Conservation (phyloP, 495 filamentous ascomycete genomes). For the Penicillium manginii region DNA sequence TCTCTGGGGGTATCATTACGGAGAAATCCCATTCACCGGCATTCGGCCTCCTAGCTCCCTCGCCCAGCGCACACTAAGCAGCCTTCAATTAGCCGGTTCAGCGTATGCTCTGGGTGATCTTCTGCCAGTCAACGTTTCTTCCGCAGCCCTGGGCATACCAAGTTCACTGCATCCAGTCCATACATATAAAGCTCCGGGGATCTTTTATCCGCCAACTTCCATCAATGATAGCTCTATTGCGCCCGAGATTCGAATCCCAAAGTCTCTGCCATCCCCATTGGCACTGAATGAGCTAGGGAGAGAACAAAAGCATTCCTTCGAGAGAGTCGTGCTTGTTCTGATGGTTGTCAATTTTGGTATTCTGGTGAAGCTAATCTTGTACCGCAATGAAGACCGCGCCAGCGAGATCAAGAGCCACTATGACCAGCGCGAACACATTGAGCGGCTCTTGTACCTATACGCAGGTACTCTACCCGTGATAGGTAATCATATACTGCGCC, state of each 20-base stretch:
- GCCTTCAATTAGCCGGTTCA: slow-evolving; percentile 19
- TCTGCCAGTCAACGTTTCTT: neutral
- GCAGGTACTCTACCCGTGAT: neutral
- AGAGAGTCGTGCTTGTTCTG: neutral
- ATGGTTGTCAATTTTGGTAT: neutral
- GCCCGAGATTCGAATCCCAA: neutral
- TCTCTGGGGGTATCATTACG: slow-evolving; percentile 19
- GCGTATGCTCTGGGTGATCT: slow-evolving; percentile 1
- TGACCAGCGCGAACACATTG: neutral
- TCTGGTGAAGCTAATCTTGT: neutral
- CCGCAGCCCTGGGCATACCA: neutral
- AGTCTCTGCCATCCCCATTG: neutral
- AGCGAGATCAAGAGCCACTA: neutral
- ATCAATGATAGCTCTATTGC: neutral
- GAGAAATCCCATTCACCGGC: slow-evolving; percentile 19
- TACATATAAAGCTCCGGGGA: neutral
- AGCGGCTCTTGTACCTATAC: neutral
- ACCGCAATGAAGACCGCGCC: neutral
- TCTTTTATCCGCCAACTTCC: neutral
- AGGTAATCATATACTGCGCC: neutral
- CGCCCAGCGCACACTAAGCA: slow-evolving; percentile 18
- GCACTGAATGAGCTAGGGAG: neutral
- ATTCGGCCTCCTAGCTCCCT: slow-evolving; percentile 14
- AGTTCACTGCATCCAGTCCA: neutral
- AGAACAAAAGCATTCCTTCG: neutral